Evolutionary conservation across 164 flowering plant genomes (phyloP), one percentile per base, ranked within the genome.

Genomic region (Liquidambar formosana): DNA sequence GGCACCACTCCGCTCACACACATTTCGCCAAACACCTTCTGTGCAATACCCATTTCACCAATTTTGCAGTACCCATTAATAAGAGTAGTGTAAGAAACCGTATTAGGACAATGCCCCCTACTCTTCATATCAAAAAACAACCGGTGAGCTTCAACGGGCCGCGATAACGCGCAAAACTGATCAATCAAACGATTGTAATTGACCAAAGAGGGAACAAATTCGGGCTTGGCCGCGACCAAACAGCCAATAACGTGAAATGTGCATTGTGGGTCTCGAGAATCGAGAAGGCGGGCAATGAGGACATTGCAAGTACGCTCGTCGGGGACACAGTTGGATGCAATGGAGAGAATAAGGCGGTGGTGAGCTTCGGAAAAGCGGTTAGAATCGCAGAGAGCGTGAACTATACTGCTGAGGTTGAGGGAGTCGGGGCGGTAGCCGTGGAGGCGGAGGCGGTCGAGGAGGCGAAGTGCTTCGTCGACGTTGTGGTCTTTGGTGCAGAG

Each of bases 291-390:
- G 8, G 94, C 89, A 48, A 95, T 81, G 66, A 95, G 84, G 16
- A 89, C 84, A 70, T 95, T 95, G 80, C 89, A 85, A 6, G 97
- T 88, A 23, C 94, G 94, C 63, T 86, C 88, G 60, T 95, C 90
- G 5, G 94, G 93, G 63, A 84, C 71, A 58, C 66, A 80, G 16
- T 64, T 49, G 12, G 92, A 75, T 15, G 82, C 52, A 11, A 88
- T 45, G 70, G 68, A 79, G 57, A 78, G 74, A 25, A 78, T 79
- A 48, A 92, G 71, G 6, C 85, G 88, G 28, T 73, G 81, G 79
- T 85, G 97, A 54, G 99, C 99, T 72, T 95, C 96, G 25, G 77
- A 23, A 75, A 83, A 91, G 49, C 97, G 91, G 54, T 51, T 14
- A 52, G 91, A 65, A 43, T 72, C 77, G 64, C 97, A 91, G 58